Conservation (phyloP, 495 filamentous ascomycete genomes). For the Daldinia vernicosa region DNA sequence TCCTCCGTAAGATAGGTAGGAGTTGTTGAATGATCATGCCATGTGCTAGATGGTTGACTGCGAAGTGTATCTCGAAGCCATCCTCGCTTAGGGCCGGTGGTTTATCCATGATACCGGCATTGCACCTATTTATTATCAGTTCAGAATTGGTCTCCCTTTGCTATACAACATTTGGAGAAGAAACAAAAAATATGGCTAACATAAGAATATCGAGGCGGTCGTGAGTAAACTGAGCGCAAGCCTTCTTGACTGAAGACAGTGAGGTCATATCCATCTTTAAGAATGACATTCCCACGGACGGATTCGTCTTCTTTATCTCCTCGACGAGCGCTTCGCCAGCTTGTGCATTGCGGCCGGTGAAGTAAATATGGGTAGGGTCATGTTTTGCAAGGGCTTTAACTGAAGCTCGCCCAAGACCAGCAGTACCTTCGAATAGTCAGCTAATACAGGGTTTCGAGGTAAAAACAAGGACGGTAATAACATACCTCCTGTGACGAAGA, state of each 20-base stretch:
- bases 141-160: not conserved
- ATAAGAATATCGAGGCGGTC: constrained; percentile 55
- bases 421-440: constrained; percentile 60
- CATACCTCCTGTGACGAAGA: constrained; percentile 70
- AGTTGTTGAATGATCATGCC: constrained; percentile 71
- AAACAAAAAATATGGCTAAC: constrained; percentile 5
- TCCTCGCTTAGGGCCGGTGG: constrained; percentile 63
- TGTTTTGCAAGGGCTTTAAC: constrained; percentile 69
- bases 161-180: not conserved
- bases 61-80: constrained; percentile 76
- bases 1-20: constrained; percentile 65
- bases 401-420: constrained; percentile 72
- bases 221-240: constrained; percentile 24
- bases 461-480: not conserved
- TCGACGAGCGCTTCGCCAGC: constrained; percentile 31
- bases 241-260: constrained; percentile 36
- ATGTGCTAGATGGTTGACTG: constrained; percentile 77
- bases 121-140: constrained; percentile 45
- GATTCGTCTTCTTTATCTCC: constrained; percentile 23
- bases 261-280: constrained; percentile 36
- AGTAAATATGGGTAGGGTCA: constrained; percentile 67
- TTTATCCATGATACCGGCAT: constrained; percentile 73
- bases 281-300: constrained; percentile 32
- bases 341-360: constrained; percentile 63
- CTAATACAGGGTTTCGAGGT: not conserved